Percentiles rank a stretch among this genome's conserved stretches.
phyloP scores from a whole-genome alignment of 169 alveolate genomes.

The Plasmodium fragile region DNA sequence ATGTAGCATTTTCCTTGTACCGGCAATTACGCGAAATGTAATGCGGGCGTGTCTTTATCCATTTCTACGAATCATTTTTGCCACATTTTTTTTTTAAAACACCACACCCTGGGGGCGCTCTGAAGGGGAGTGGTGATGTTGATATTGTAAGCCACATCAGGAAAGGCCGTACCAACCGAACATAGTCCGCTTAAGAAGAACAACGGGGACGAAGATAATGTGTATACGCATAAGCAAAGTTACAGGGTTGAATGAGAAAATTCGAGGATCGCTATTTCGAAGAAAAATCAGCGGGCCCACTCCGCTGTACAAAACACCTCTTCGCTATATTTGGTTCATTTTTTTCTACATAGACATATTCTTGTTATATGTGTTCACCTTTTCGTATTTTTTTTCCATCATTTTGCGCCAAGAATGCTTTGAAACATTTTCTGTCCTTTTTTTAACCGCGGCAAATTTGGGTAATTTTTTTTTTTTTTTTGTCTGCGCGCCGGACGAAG shows the following conservation, averaged over 20 bases:
- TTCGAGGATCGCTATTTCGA: slow-evolving; percentile 47
- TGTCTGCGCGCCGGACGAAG: background rate
- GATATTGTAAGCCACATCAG: background rate
- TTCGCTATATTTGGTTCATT: slow-evolving; percentile 59
- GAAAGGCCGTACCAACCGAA: background rate
- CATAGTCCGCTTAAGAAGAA: background rate
- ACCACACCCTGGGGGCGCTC: background rate
- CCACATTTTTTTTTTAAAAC: background rate
- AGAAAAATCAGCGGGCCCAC: slow-evolving; percentile 72
- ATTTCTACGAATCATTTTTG: background rate
- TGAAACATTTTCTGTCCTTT: slow-evolving; percentile 33
- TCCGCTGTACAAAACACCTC: slow-evolving; percentile 72
- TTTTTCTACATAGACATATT: slow-evolving; percentile 57
- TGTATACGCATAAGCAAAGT: slow-evolving; percentile 10
- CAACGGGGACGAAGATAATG: background rate
- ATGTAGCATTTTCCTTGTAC: background rate
- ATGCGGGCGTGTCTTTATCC: background rate
- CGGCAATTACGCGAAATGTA: background rate
- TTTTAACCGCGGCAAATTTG: slow-evolving; percentile 36
- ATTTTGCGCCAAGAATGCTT: slow-evolving; percentile 49
- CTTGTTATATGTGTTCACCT: slow-evolving; percentile 35
- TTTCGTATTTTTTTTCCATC: slow-evolving; percentile 46
- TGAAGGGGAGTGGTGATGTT: background rate
- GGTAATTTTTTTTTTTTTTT: slow-evolving; percentile 10
- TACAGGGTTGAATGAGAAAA: slow-evolving; percentile 39